These are phyloP conservation scores for Fonsecaea pugnacius DNA, from an alignment of 2,329 filamentous ascomycete species.

Conservation along the genomic window DNA sequence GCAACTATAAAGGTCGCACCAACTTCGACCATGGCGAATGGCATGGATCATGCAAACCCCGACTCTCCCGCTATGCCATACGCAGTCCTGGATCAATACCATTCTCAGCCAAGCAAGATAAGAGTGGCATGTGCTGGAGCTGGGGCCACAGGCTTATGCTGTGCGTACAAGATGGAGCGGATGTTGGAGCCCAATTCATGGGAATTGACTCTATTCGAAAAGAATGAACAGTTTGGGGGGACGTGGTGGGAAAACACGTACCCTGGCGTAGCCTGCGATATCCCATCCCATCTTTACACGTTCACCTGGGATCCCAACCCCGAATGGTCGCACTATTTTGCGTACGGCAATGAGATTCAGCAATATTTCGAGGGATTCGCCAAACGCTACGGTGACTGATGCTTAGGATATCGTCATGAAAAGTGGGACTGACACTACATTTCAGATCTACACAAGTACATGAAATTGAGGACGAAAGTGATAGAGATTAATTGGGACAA, in stretches of 20 bases:
- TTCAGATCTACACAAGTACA: slow-evolving; percentile 40
- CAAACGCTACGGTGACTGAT: slow-evolving; percentile 42
- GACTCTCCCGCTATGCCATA: slow-evolving; percentile 4
- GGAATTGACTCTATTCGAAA: slow-evolving; percentile 50
- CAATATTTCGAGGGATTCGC: slow-evolving; percentile 49
- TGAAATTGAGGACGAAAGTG: slow-evolving; percentile 46
- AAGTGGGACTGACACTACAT: slow-evolving; percentile 2
- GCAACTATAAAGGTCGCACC: too few species aligned
- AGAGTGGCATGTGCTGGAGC: slow-evolving; percentile 33
- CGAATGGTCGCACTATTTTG: slow-evolving; percentile 49
- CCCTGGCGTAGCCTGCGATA: slow-evolving; percentile 59
- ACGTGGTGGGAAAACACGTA: slow-evolving; percentile 50
- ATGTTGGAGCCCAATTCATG: slow-evolving; percentile 18
- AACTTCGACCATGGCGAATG: too few species aligned
- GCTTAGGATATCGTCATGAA: too few species aligned
- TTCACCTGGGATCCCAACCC: slow-evolving; percentile 47
- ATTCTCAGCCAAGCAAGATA: slow-evolving; percentile 24
- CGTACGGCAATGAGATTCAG: slow-evolving; percentile 48
- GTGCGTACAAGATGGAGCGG: slow-evolving; percentile 30
- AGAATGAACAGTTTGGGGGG: slow-evolving; percentile 47
- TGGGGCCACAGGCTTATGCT: slow-evolving; percentile 28
- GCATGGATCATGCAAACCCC: too few species aligned
- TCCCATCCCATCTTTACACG: slow-evolving; percentile 61
- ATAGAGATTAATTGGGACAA: slow-evolving; percentile 47
- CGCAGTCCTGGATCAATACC: slow-evolving; percentile 23